These are phyloP conservation scores for Rhizophora mangle DNA, from an alignment of 345 rosid species.

Conservation along the genomic window DNA sequence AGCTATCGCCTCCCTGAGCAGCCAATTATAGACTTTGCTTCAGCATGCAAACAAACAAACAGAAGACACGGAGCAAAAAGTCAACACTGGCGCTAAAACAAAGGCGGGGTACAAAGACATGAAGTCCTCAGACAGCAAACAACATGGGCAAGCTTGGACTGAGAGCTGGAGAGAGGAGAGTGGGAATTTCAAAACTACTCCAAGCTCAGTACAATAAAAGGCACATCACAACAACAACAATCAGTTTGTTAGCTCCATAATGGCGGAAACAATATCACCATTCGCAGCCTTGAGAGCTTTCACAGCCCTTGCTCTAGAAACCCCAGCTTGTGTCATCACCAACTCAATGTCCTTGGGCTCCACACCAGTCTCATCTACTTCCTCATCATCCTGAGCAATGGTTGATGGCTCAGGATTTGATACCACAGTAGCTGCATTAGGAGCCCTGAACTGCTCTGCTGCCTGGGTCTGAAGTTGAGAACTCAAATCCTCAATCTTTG, in stretches of 20 bases:
- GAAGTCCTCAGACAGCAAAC: too few relatives aligned
- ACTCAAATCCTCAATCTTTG: constrained; percentile 87
- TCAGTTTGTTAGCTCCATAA: constrained; percentile 86
- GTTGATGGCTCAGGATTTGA: constrained; percentile 66
- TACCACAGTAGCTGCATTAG: constrained; percentile 45
- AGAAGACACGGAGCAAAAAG: too few relatives aligned
- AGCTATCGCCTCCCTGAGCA: too few relatives aligned
- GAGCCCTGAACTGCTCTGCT: constrained; percentile 80
- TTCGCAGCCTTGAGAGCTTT: constrained; percentile 70
- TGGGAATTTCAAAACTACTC: neutral
- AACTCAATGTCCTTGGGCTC: constrained; percentile 87
- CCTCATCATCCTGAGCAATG: constrained; percentile 70
- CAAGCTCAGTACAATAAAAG: neutral
- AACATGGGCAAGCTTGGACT: too few relatives aligned
- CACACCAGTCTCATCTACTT: constrained; percentile 75
- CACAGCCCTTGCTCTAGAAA: constrained; percentile 64
- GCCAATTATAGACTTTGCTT: too few relatives aligned
- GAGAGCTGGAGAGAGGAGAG: too few relatives aligned
- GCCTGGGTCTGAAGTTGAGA: constrained; percentile 84
- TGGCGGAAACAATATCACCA: constrained; percentile 84
- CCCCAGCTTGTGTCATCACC: constrained; percentile 94
- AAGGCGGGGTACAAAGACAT: too few relatives aligned
- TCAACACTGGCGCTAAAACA: too few relatives aligned
- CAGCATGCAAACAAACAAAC: too few relatives aligned
- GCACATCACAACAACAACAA: neutral